Percentiles rank a stretch among this genome's conserved stretches.
These are phyloP conservation scores for Coniochaeta prunicola DNA, from an alignment of 2,329 filamentous ascomycete species.

Conservation along the genomic window DNA sequence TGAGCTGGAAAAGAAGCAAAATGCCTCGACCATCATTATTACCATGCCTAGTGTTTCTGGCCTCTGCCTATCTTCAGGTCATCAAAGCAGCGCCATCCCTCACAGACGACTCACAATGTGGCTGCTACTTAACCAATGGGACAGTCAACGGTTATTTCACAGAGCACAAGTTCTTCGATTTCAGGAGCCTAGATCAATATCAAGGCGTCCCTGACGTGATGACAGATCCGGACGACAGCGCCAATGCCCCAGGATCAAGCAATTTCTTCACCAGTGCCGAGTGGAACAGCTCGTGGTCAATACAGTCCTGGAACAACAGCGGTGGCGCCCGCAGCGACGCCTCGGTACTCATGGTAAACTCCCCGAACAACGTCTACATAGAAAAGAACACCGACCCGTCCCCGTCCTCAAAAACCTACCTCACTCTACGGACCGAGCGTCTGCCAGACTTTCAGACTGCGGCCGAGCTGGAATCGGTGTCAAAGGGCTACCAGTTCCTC, in stretches of 20 bases:
- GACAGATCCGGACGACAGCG: conserved; percentile 17
- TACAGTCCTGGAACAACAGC: conserved; percentile 31
- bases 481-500: conserved; percentile 27
- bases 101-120: conserved; percentile 29
- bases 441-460: conserved; percentile 36
- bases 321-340: conserved; percentile 16
- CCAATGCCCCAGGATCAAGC: conserved; percentile 25
- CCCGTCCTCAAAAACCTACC: conserved; percentile 30
- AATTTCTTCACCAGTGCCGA: conserved; percentile 27
- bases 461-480: conserved; percentile 37
- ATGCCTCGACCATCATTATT: neutral
- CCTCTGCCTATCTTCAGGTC: conserved; percentile 8
- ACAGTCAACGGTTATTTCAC: conserved; percentile 34
- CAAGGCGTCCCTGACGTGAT: conserved; percentile 27
- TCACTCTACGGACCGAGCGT: conserved; percentile 40
- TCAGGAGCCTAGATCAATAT: conserved; percentile 32
- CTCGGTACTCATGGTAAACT: conserved; percentile 30
- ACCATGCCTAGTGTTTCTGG: conserved; percentile 7
- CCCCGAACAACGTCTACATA: conserved; percentile 38
- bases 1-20: neutral
- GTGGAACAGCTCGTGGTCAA: conserved; percentile 29
- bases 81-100: conserved; percentile 9
- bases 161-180: conserved; percentile 43
- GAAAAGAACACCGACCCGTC: conserved; percentile 28
- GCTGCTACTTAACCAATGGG: conserved; percentile 41